These are phyloP conservation scores for Yamadazyma sp. DNA, from an alignment of 1,139 yeast genomes.

Conservation along the genomic window DNA sequence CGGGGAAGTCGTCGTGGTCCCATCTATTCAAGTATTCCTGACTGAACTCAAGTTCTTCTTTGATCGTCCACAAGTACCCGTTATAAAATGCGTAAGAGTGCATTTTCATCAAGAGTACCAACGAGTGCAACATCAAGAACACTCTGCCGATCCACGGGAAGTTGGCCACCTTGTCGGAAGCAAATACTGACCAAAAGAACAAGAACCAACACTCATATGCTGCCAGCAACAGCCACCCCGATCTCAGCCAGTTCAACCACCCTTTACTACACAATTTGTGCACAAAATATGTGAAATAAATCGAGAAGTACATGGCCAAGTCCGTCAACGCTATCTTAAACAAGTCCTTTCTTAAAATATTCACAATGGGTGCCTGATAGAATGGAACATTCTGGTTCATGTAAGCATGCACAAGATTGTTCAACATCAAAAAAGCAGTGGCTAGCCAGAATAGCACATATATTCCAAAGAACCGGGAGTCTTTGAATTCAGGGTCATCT, in stretches of 20 bases:
- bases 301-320: slow-evolving; percentile 62
- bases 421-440: slow-evolving; percentile 52
- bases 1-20: slow-evolving; percentile 16
- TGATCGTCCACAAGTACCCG: slow-evolving; percentile 77
- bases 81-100: slow-evolving; percentile 88
- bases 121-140: slow-evolving; percentile 75
- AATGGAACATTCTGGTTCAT: slow-evolving; percentile 24
- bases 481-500: slow-evolving; percentile 41
- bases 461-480: slow-evolving; percentile 59
- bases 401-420: slow-evolving; percentile 46
- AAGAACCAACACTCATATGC: slow-evolving; percentile 55
- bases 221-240: slow-evolving; percentile 64
- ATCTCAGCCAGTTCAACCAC: slow-evolving; percentile 52
- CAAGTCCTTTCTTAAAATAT: slow-evolving; percentile 54
- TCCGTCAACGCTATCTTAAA: slow-evolving; percentile 69
- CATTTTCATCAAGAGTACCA: slow-evolving; percentile 87
- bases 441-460: slow-evolving; percentile 70
- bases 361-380: slow-evolving; percentile 50
- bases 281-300: slow-evolving; percentile 55
- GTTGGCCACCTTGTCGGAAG: slow-evolving; percentile 43
- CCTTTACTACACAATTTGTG: slow-evolving; percentile 51
- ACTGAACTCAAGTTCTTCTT: slow-evolving; percentile 56
- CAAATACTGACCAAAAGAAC: slow-evolving; percentile 49
- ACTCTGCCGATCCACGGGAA: slow-evolving; percentile 90
- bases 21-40: slow-evolving; percentile 27